Percentiles rank a stretch among this genome's conserved stretches.
phyloP scores from a whole-genome alignment of 768 basidiomycete genomes.

The Lactarius akahatsu region DNA sequence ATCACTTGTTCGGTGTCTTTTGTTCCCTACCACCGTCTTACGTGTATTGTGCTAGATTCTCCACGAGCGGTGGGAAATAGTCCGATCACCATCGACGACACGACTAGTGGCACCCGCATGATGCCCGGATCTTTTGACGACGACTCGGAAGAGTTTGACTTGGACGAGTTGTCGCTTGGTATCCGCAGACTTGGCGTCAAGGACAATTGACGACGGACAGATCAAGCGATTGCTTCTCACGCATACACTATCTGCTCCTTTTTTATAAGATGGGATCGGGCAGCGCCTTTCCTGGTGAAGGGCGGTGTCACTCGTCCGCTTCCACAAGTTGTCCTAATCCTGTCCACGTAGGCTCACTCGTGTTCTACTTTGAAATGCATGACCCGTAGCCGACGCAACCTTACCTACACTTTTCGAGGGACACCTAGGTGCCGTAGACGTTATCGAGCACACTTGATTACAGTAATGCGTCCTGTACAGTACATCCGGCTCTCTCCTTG shows the following conservation, averaged over 20 bases:
- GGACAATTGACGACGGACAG: neutral
- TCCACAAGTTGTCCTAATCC: neutral
- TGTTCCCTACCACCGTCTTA: neutral
- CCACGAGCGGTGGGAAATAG: neutral
- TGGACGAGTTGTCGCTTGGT: constrained; percentile 9
- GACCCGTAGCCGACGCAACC: neutral
- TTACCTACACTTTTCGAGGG: neutral
- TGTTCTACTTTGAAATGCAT: neutral
- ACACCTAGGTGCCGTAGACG: neutral
- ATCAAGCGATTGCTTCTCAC: neutral
- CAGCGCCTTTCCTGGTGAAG: neutral
- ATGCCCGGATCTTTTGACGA: constrained; percentile 21
- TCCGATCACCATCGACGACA: neutral
- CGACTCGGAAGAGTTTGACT: neutral
- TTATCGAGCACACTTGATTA: neutral
- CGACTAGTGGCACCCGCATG: neutral
- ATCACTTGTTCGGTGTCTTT: neutral
- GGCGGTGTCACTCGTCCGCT: neutral
- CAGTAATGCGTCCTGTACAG: neutral
- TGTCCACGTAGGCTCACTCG: neutral
- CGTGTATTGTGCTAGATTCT: constrained; percentile 2
- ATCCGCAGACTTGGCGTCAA: constrained; percentile 6
- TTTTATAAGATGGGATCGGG: neutral
- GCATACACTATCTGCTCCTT: neutral
- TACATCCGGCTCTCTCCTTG: neutral